A percentile compares a stretch with the other conserved stretches of the same genome.
phyloP scores from a whole-genome alignment of 345 rosid genomes.

The Eucalyptus lansdowneana region DNA sequence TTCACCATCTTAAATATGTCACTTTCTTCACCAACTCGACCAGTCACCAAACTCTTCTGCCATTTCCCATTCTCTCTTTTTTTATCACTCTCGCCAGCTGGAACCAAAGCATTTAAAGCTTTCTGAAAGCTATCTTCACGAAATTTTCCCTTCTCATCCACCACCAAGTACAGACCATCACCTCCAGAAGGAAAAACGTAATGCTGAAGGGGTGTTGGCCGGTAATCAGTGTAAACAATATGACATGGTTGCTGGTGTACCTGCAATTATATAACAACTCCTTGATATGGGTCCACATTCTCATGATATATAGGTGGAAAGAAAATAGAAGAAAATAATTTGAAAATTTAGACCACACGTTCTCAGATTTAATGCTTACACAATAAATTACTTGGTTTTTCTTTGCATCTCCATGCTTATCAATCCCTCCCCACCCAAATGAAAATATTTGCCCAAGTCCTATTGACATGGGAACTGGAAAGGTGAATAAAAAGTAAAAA shows the following conservation, averaged over 20 bases:
- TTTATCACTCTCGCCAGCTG: slow-evolving; percentile 56
- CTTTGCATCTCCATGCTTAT: neutral
- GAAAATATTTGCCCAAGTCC: neutral
- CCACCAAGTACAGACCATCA: slow-evolving; percentile 83
- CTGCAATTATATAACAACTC: slow-evolving; percentile 22
- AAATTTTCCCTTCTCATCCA: slow-evolving; percentile 88
- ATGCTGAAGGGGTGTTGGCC: slow-evolving; percentile 98
- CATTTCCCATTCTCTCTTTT: slow-evolving; percentile 66
- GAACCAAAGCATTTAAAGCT: slow-evolving; percentile 81
- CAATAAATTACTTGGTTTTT: neutral
- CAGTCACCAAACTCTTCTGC: slow-evolving; percentile 53
- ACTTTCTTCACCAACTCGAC: slow-evolving; percentile 89
- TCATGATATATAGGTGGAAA: neutral
- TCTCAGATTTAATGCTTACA: neutral
- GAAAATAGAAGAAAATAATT: neutral
- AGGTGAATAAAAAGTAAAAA: neutral
- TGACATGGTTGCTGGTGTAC: slow-evolving; percentile 96
- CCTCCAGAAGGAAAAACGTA: slow-evolving; percentile 94
- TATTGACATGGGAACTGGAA: neutral
- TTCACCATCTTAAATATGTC: slow-evolving; percentile 97
- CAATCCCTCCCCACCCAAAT: neutral
- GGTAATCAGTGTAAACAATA: slow-evolving; percentile 97
- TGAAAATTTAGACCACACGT: neutral
- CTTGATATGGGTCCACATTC: neutral
- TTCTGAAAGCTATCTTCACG: slow-evolving; percentile 94